Evolutionary conservation across 1,284 basidiomycete species (phyloP), one percentile per base, ranked within the genome.

Genomic region (Veloboletus limbatus): DNA sequence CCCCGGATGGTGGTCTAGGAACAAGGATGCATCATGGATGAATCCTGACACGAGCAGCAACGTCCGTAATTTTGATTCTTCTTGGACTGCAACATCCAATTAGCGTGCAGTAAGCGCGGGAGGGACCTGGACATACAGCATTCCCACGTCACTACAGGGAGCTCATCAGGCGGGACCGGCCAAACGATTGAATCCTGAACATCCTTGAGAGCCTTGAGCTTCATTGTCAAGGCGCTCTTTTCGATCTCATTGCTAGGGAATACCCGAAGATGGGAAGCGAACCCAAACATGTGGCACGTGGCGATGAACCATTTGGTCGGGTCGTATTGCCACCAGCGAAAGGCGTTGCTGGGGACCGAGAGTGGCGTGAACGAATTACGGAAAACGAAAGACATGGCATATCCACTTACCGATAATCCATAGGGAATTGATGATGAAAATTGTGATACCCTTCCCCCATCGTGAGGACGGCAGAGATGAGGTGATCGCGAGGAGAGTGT

Each of bases 401-500:
- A 13, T 31, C 17, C 13, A 28, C 43, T 44, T 45, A 64, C 64
- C 69, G 58, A 39, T 71, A 72, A 45, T 72, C 68, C 69, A 69
- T 87, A 17, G 88, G 89, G 72, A 91, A 92, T 58, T 90, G 87
- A 58, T 88, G 89, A 66, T 92, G 89, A 69, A 94, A 94, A 67
- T 94, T 94, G 70, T 95, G 92, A 69, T 94, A 95, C 9, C 92
- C 92, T 72, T 95, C 92, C 13, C 92, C 92, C 73, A 93, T 83
- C 4, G 92, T 94, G 49, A 89, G 74, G 49, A 94, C 74, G 14
- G 92, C 92, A 22, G 92, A 92, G 50, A 95, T 62, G 58, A 93
- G 73, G 69, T 93, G 89, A 66, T 93, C 90, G 32, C 85, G 77
- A 34, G 91, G 89, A 26, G 85, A 82, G 62, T 88, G 80, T 59